A percentile compares a stretch with the other conserved stretches of the same genome.
These are phyloP conservation scores for Fonsecaea pedrosoi DNA, from an alignment of 2,329 filamentous ascomycete species.

Conservation along the genomic window DNA sequence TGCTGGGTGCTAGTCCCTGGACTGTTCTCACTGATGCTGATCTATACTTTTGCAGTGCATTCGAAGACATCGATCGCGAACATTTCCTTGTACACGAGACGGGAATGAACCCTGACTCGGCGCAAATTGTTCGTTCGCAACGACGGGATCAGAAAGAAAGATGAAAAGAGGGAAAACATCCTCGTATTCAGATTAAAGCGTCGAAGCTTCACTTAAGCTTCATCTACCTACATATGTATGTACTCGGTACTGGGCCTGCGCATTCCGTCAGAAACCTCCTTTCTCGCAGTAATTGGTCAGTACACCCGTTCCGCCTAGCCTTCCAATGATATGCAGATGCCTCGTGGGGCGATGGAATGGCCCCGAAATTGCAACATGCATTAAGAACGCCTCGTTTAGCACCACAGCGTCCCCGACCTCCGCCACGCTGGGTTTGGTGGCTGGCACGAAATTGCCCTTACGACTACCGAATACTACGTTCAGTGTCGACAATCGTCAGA, in stretches of 20 bases:
- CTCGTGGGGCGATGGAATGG: background rate
- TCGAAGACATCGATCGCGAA: background rate
- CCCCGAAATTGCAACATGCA: constrained; percentile 17
- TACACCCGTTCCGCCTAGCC: background rate
- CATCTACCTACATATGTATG: no score
- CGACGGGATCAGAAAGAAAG: background rate
- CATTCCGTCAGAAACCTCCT: background rate
- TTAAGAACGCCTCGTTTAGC: background rate
- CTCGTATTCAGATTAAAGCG: background rate
- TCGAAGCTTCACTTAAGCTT: background rate
- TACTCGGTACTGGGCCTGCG: background rate
- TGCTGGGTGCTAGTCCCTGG: background rate
- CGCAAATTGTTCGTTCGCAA: background rate
- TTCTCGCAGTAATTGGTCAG: background rate
- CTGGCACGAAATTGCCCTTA: constrained; percentile 4
- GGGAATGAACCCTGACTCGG: background rate
- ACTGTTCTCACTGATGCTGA: background rate
- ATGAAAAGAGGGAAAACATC: background rate
- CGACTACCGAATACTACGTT: background rate
- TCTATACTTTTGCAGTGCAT: background rate
- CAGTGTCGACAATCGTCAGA: background rate
- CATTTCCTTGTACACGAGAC: background rate
- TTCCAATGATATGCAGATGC: background rate
- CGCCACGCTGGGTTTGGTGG: constrained; percentile 4
- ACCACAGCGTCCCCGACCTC: background rate